A percentile compares a stretch with the other conserved stretches of the same genome.
Evolutionary conservation across 305 asterid species (phyloP).

Genomic region (Fraxinus nigra): DNA sequence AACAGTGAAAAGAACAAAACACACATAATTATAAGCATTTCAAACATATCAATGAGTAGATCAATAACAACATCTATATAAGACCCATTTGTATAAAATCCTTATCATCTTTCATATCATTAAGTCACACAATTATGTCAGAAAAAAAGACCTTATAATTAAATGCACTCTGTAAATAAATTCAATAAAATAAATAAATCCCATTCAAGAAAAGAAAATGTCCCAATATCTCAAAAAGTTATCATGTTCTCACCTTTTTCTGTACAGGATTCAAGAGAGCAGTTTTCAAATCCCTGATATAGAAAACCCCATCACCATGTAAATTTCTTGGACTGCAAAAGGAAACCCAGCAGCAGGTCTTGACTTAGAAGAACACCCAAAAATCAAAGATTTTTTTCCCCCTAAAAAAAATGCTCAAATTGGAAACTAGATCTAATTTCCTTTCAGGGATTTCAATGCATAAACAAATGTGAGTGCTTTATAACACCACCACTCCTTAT

Average conservation of each 20-base stretch:
- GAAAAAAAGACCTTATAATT: constrained; percentile 10
- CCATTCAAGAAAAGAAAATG: neutral
- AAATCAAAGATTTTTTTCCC: constrained; percentile 16
- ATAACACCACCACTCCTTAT: constrained; percentile 27
- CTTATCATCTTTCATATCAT: constrained; percentile 20
- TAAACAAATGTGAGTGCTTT: constrained; percentile 32
- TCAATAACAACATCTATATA: constrained; percentile 32
- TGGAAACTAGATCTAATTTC: constrained; percentile 25
- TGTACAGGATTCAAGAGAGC: constrained; percentile 27
- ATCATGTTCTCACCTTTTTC: constrained; percentile 44
- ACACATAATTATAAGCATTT: neutral
- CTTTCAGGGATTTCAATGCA: constrained; percentile 31
- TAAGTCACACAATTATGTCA: constrained; percentile 19
- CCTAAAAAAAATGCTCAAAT: constrained; percentile 24
- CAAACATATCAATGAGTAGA: constrained; percentile 22
- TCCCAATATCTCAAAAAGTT: neutral
- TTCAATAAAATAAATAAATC: neutral
- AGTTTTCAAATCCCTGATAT: constrained; percentile 60
- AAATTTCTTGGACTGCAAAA: constrained; percentile 19
- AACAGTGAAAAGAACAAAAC: constrained; percentile 8
- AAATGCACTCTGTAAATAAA: neutral
- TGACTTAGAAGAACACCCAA: constrained; percentile 21
- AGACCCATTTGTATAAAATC: constrained; percentile 29
- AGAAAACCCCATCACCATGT: constrained; percentile 43
- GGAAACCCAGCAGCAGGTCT: constrained; percentile 44